phyloP scores from a whole-genome alignment of 164 flowering plant species.

The Euptelea pleiosperma region DNA sequence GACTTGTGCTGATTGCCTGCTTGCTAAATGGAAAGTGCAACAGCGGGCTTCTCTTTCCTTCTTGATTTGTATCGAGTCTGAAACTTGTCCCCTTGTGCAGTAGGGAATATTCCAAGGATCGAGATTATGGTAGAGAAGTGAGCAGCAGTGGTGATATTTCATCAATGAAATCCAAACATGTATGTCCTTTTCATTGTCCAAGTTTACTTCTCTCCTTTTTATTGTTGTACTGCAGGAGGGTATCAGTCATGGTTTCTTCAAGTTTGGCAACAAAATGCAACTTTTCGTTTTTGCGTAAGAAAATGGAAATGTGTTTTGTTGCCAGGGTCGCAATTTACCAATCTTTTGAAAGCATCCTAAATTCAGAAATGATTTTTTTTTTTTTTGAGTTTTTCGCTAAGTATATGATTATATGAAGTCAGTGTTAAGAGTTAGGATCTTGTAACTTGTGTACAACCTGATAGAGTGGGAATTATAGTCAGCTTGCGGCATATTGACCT shows the following conservation, averaged over 20 bases:
- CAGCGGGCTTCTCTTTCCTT: not conserved
- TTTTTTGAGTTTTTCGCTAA: not conserved
- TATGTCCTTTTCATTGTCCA: constrained; percentile 43
- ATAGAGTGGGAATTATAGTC: too few relatives aligned
- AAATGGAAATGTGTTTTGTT: constrained; percentile 15
- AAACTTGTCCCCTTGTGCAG: constrained; percentile 8
- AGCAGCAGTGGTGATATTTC: constrained; percentile 46
- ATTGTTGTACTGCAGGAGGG: constrained; percentile 10
- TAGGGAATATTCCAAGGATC: constrained; percentile 54
- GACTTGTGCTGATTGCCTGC: too few relatives aligned
- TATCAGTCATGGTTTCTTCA: constrained; percentile 12
- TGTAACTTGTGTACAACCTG: too few relatives aligned
- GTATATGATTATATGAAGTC: too few relatives aligned
- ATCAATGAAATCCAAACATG: constrained; percentile 62
- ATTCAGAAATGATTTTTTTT: not conserved
- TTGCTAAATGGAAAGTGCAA: too few relatives aligned
- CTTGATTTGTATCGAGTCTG: too few relatives aligned
- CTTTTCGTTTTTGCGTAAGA: constrained; percentile 6
- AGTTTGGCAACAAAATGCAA: constrained; percentile 18
- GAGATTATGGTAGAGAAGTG: constrained; percentile 50
- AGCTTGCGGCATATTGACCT: too few relatives aligned
- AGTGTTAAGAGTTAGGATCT: too few relatives aligned
- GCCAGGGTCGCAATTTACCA: not conserved
- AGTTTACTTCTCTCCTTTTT: constrained; percentile 6
- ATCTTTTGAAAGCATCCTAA: not conserved